A percentile compares a stretch with the other conserved stretches of the same genome.
Conservation (phyloP, 306 rosid species). For the Glycine soja region DNA sequence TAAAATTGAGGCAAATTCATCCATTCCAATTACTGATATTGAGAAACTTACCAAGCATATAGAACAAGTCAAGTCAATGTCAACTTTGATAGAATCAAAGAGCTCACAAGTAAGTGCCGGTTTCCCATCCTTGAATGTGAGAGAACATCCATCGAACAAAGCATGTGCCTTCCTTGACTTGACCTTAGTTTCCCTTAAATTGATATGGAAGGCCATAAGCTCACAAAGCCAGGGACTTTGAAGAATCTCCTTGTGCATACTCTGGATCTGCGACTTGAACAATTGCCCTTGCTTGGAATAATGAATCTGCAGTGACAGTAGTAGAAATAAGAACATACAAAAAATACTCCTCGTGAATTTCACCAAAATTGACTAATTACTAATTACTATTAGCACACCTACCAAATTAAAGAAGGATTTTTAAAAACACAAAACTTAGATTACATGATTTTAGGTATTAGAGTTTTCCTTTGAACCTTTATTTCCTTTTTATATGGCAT, state of each 20-base stretch:
- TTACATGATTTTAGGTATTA: neutral
- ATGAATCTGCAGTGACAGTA: conserved; percentile 69
- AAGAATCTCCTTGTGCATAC: conserved; percentile 86
- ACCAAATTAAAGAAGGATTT: neutral
- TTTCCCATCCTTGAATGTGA: conserved; percentile 69
- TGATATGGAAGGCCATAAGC: conserved; percentile 93
- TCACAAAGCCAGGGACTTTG: conserved; percentile 98
- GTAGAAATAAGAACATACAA: conserved; percentile 11
- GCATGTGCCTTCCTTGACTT: conserved; percentile 52
- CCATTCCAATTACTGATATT: neutral
- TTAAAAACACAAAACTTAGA: neutral
- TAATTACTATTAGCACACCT: neutral
- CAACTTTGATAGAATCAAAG: conserved; percentile 80
- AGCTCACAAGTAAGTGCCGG: conserved; percentile 89
- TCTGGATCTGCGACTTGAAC: conserved; percentile 82
- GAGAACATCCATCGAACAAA: conserved; percentile 76
- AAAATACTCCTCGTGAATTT: conserved; percentile 22
- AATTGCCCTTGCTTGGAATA: conserved; percentile 92
- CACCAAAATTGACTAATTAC: neutral
- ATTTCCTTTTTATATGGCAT: neutral
- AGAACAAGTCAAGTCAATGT: conserved; percentile 87
- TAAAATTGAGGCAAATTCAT: neutral
- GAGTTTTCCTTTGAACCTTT: neutral
- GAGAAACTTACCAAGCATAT: conserved; percentile 84
- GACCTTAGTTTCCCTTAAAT: conserved; percentile 70